A percentile compares a stretch with the other conserved stretches of the same genome.
Conservation (phyloP, 306 rosid genomes). For the Dalbergia cochinchinensis region DNA sequence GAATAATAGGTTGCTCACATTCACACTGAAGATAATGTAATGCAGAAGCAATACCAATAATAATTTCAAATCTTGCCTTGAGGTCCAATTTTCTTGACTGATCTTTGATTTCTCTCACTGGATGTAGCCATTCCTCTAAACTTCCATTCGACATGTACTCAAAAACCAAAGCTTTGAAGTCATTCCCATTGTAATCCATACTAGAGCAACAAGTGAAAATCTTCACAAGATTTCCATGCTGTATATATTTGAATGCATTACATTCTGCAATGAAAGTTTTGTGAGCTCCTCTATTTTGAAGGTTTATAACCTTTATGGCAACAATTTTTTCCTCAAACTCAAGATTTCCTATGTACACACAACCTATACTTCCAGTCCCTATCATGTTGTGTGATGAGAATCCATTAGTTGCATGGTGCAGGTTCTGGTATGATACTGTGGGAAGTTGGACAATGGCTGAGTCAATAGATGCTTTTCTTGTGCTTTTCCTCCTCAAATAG, state of each 20-base stretch:
- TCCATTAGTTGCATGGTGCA: slow-evolving; percentile 40
- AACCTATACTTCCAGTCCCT: slow-evolving; percentile 48
- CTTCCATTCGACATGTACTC: slow-evolving; percentile 34
- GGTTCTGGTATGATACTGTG: slow-evolving; percentile 41
- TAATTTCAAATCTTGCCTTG: too few species aligned
- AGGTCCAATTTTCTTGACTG: too few species aligned
- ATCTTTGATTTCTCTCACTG: too few species aligned
- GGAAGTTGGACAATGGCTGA: not conserved
- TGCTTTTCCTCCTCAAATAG: not conserved
- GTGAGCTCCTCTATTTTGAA: slow-evolving; percentile 40
- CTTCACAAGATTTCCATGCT: slow-evolving; percentile 38
- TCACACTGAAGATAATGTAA: too few species aligned
- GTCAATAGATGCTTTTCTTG: not conserved
- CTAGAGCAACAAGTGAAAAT: slow-evolving; percentile 42
- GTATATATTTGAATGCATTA: slow-evolving; percentile 11
- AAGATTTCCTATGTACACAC: slow-evolving; percentile 43
- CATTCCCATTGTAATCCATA: slow-evolving; percentile 27
- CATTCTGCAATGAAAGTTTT: slow-evolving; percentile 43
- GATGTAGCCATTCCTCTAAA: too few species aligned
- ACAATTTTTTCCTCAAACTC: not conserved
- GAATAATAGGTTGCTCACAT: too few species aligned
- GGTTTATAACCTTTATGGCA: slow-evolving; percentile 45
- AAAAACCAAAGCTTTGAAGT: slow-evolving; percentile 41
- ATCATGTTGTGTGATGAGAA: slow-evolving; percentile 42
- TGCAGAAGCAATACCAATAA: too few species aligned